phyloP scores from a whole-genome alignment of 768 basidiomycete species.

The Mycena vulgaris region DNA sequence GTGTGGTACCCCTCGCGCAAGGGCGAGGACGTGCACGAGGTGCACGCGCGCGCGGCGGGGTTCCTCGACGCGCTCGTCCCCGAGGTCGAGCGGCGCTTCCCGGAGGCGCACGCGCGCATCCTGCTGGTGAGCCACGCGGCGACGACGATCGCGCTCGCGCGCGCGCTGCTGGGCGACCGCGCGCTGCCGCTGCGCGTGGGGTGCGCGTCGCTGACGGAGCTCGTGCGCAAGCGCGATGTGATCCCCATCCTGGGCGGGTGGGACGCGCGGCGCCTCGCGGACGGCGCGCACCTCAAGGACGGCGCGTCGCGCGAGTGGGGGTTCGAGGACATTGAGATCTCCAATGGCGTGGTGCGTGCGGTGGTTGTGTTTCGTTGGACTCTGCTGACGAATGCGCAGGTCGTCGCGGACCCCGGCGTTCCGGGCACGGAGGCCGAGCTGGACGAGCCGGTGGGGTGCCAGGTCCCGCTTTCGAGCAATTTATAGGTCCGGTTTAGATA shows the following conservation, averaged over 20 bases:
- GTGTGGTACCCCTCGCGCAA: slow-evolving; percentile 80
- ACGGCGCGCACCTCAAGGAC: slow-evolving; percentile 71
- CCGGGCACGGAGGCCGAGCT: slow-evolving; percentile 75
- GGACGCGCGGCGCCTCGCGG: slow-evolving; percentile 64
- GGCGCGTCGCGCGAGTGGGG: slow-evolving; percentile 84
- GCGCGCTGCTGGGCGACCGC: slow-evolving; percentile 70
- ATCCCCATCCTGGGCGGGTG: slow-evolving; percentile 59
- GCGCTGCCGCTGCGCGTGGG: slow-evolving; percentile 72
- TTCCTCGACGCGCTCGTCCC: slow-evolving; percentile 68
- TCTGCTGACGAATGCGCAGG: slow-evolving; percentile 55
- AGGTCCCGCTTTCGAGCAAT: slow-evolving; percentile 56
- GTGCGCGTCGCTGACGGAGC: slow-evolving; percentile 81
- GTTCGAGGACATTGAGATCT: slow-evolving; percentile 78
- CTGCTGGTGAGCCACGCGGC: slow-evolving; percentile 85
- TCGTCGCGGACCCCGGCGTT: slow-evolving; percentile 78
- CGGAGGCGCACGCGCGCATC: slow-evolving; percentile 61
- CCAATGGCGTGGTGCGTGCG: slow-evolving; percentile 69
- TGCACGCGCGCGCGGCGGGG: slow-evolving; percentile 73
- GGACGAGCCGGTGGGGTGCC: slow-evolving; percentile 72
- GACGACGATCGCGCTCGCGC: slow-evolving; percentile 76
- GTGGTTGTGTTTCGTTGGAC: slow-evolving; percentile 1
- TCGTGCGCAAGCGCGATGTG: slow-evolving; percentile 54
- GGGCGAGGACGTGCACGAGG: slow-evolving; percentile 76
- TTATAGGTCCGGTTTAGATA: slow-evolving; percentile 44
- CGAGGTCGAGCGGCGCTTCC: slow-evolving; percentile 62